Percentiles rank a stretch among this genome's conserved stretches.
phyloP scores from a whole-genome alignment of 345 rosid genomes.

The Aegle marmelos region DNA sequence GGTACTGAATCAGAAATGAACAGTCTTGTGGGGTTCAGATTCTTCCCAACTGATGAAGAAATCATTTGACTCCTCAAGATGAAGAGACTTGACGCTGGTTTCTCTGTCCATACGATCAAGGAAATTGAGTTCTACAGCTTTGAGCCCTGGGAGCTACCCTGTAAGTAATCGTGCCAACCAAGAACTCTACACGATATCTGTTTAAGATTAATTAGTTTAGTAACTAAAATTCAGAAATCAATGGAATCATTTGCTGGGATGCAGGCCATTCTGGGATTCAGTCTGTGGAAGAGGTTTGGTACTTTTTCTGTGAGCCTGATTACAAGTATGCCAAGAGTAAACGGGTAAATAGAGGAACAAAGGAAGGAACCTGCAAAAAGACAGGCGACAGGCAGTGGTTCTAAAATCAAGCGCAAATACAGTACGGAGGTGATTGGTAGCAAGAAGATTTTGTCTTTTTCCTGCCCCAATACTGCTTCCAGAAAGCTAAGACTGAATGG shows the following conservation, averaged over 20 bases:
- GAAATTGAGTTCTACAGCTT: background rate
- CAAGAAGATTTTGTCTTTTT: slow-evolving; percentile 37
- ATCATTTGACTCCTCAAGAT: background rate
- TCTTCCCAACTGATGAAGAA: background rate
- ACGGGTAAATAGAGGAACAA: slow-evolving; percentile 23
- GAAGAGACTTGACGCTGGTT: background rate
- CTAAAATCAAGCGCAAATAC: slow-evolving; percentile 12
- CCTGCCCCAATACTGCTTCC: background rate
- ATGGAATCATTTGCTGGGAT: background rate
- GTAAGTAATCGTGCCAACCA: background rate
- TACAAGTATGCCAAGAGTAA: slow-evolving; percentile 9
- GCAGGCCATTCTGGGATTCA: background rate
- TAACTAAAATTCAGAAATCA: too few relatives aligned
- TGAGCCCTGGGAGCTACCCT: background rate
- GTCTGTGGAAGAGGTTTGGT: too few relatives aligned
- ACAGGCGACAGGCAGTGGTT: slow-evolving; percentile 42
- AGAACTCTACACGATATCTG: background rate
- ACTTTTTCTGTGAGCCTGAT: background rate
- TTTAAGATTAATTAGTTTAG: too few relatives aligned
- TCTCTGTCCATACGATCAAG: background rate
- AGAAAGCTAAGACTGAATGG: slow-evolving; percentile 3
- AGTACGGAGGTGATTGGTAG: slow-evolving; percentile 26
- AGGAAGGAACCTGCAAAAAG: slow-evolving; percentile 40
- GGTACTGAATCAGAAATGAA: background rate
- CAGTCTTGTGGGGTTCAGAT: background rate